Evolutionary conservation across 306 rosid species (phyloP), one percentile per base, ranked within the genome.

Genomic region (Cicer bijugum): DNA sequence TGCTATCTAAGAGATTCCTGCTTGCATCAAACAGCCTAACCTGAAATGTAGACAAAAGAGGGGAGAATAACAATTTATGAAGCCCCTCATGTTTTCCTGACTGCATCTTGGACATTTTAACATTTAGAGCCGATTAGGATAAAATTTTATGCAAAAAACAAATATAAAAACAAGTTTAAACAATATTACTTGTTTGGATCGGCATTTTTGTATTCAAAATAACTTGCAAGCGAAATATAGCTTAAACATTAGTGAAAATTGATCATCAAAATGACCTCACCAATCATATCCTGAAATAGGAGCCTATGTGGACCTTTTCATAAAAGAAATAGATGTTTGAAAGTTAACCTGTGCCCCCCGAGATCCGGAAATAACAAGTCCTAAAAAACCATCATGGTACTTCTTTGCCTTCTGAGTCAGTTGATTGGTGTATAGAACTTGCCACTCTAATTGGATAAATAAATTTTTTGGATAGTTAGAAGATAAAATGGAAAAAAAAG

Each of bases 401-500:
- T 85, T 93, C 91, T 93, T 93, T 68, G 92, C 86, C 84, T 82
- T 93, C 75, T 93, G 96, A 78, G 88, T 89, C 76, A 93, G 10
- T 72, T 93, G 92, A 53, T 91, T 74, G 16, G 98, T 90, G 88
- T 93, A 89, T 62, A 93, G 74, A 58, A 83, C 93, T 82, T 82
- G 90, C 91, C 89, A 93, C 74, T 89, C 98, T 93, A 78, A 70
- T 70, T 56, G 65, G 51, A 75, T 42, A 76, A 4, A 58, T 9
- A 51, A 33, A 56, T 37, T 2, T 2, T 23, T 81, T 12, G 44
- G 71, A 80, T 61, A 55, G 74, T 74, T 52, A 67, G 77, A 64
- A 44, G 61, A 71, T 61, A 56, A 6, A 33, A 15, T 42, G 40
- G 17, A 12, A 44, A 12, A 17, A 72, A 78, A 48, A 55, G 78